phyloP scores from a whole-genome alignment of 2,329 filamentous ascomycete species.

The Ophiostoma populinum region DNA sequence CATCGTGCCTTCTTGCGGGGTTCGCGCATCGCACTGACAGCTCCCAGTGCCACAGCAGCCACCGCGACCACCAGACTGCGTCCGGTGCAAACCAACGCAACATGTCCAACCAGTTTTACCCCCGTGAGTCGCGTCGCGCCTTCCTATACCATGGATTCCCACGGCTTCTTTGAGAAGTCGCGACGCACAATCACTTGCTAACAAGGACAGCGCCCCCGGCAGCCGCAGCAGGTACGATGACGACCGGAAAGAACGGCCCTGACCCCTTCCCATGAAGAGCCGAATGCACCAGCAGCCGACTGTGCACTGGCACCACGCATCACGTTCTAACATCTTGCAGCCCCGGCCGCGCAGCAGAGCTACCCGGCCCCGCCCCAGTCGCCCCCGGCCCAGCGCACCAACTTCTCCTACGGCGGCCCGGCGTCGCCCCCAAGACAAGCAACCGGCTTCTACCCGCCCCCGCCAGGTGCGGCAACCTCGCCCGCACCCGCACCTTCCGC shows the following conservation, averaged over 20 bases:
- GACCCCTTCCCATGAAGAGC: no score
- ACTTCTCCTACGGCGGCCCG: slow-evolving; percentile 18
- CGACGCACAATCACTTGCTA: slow-evolving; percentile 6
- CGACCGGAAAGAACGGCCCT: neutral
- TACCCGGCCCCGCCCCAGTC: slow-evolving; percentile 22
- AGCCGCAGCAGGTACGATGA: slow-evolving; percentile 6
- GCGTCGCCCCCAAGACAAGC: slow-evolving; percentile 12
- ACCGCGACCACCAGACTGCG: neutral
- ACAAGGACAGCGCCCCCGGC: slow-evolving; percentile 12
- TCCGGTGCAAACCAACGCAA: neutral
- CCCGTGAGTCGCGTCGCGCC: slow-evolving; percentile 10
- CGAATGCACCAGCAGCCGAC: neutral
- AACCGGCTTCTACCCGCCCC: slow-evolving; percentile 19
- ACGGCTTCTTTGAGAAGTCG: no score
- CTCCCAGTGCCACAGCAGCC: neutral
- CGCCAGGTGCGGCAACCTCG: slow-evolving; percentile 16
- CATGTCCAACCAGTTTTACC: slow-evolving; percentile 14
- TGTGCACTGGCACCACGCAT: neutral
- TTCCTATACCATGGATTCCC: no score
- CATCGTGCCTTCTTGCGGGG: no score
- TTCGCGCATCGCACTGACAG: no score
- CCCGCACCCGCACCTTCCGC: slow-evolving; percentile 15
- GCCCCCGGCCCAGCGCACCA: slow-evolving; percentile 19
- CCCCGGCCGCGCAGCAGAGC: slow-evolving; percentile 12
- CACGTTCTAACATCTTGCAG: slow-evolving; percentile 2